Conservation (phyloP, 768 basidiomycete genomes). For the Xerocomus brunneocitrinus region DNA sequence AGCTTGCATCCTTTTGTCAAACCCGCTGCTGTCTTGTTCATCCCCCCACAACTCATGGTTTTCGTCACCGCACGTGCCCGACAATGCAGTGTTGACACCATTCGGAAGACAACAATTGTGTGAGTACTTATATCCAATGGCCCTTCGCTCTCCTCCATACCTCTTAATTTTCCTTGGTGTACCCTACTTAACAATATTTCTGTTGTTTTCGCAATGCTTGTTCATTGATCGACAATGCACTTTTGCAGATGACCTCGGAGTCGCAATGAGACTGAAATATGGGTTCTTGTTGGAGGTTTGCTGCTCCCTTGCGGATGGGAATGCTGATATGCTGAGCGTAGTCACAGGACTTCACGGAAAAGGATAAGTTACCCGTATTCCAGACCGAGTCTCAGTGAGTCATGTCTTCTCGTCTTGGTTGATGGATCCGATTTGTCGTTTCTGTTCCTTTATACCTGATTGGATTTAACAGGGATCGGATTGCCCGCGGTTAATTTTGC, state of each 20-base stretch:
- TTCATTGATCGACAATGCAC: not conserved
- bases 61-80: not conserved
- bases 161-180: not conserved
- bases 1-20: not conserved
- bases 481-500: conserved; percentile 62
- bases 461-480: conserved; percentile 53
- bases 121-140: conserved; percentile 31
- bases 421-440: not conserved
- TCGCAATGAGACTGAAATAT: conserved; percentile 73
- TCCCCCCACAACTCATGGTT: not conserved
- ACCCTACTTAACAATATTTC: not conserved
- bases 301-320: not conserved
- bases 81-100: conserved; percentile 66
- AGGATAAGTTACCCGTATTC: conserved; percentile 68
- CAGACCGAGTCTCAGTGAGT: conserved; percentile 70
- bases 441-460: not conserved
- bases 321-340: conserved; percentile 19
- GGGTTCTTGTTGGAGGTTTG: conserved; percentile 65
- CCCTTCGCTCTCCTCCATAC: not conserved
- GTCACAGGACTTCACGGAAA: conserved; percentile 53
- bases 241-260: conserved; percentile 53
- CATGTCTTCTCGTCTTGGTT: not conserved
- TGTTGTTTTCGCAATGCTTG: not conserved
- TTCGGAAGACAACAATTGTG: conserved; percentile 87
- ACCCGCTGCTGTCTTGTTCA: not conserved